Base-by-base conservation (phyloP, 2,329 filamentous ascomycete genomes). In the Phialemonium atrogriseum region DNA sequence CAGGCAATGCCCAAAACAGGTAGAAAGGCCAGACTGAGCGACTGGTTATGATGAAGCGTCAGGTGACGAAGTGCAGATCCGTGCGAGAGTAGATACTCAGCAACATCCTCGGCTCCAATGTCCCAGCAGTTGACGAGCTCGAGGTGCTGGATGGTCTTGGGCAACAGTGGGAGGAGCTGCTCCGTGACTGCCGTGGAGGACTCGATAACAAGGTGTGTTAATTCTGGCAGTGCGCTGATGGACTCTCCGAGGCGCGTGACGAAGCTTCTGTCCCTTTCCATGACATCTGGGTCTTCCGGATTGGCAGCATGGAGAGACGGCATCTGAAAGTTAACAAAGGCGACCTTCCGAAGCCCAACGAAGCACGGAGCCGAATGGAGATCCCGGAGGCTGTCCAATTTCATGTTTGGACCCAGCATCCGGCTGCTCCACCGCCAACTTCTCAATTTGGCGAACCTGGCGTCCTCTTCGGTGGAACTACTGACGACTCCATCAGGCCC, bases 41-140 rank as follows among this genome's bases (percentile, higher is more conserved):
- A 77, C 39, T 84, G 78, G 46, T 94, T 94, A 55, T 94, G 83
- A 32, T 80, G 73, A 5, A 95, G 62, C 2, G 68, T 70, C 7
- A 96, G 65, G 22, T 72, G 70, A 32, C 70, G 69, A 14, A 96
- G 60, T n/a, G 73, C 60, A 14, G 62, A 56, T 0, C 87, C 88
- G 45, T 84, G 77, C 1, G 70, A 70, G 5, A 64, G 50, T 24
- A 95, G 65, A 47, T 82, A 94, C 0, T 56, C 51, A 16, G 66
- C 60, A 14, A 95, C 58, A 36, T 77, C 69, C 4, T 77, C 67
- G 1, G 84, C 80, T 5, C 68, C 76, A 8, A 94, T 58, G 39
- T 83, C 75, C 58, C 80, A 79, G 49, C 87, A 95, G 45, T 91
- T 89, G 42, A 78, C 74, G 11, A 95, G 62, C 41, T 80, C 80